phyloP scores from a whole-genome alignment of 306 rosid genomes.

The Glycine soja region DNA sequence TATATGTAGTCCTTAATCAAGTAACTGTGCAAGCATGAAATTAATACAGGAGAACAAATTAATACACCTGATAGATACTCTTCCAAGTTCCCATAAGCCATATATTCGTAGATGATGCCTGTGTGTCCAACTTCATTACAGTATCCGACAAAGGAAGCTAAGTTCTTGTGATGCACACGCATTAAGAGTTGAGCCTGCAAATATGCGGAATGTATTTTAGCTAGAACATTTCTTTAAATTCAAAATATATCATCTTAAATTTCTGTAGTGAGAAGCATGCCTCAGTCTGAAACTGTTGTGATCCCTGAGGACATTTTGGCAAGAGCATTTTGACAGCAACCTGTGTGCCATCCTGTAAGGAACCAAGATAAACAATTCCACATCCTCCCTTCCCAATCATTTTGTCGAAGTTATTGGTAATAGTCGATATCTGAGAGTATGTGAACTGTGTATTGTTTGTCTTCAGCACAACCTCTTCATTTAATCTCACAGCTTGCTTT shows the following conservation, averaged over 20 bases:
- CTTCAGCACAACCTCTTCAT: slow-evolving; percentile 45
- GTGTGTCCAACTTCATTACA: slow-evolving; percentile 39
- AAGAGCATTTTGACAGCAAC: slow-evolving; percentile 72
- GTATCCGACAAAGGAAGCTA: slow-evolving; percentile 58
- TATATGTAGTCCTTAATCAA: slow-evolving; percentile 1
- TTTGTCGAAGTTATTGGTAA: slow-evolving; percentile 56
- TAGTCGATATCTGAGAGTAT: slow-evolving; percentile 49
- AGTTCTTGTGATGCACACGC: slow-evolving; percentile 63
- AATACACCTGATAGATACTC: slow-evolving; percentile 43
- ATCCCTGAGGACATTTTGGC: slow-evolving; percentile 46
- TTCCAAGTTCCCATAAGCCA: slow-evolving; percentile 44
- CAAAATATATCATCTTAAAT: slow-evolving; percentile 12
- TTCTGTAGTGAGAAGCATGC: slow-evolving; percentile 30
- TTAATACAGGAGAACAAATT: neutral
- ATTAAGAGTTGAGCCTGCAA: slow-evolving; percentile 59
- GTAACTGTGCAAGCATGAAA: slow-evolving; percentile 16
- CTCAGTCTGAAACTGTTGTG: slow-evolving; percentile 63
- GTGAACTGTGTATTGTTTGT: slow-evolving; percentile 50
- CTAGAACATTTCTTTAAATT: neutral
- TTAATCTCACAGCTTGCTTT: neutral
- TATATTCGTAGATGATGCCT: slow-evolving; percentile 45
- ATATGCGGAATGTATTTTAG: neutral
- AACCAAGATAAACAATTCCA: slow-evolving; percentile 65
- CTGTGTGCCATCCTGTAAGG: slow-evolving; percentile 47
- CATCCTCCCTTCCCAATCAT: slow-evolving; percentile 67